Evolutionary conservation across 2,329 filamentous ascomycete genomes (phyloP), one percentile per base, ranked within the genome.

Genomic region (Microsporum canis): DNA sequence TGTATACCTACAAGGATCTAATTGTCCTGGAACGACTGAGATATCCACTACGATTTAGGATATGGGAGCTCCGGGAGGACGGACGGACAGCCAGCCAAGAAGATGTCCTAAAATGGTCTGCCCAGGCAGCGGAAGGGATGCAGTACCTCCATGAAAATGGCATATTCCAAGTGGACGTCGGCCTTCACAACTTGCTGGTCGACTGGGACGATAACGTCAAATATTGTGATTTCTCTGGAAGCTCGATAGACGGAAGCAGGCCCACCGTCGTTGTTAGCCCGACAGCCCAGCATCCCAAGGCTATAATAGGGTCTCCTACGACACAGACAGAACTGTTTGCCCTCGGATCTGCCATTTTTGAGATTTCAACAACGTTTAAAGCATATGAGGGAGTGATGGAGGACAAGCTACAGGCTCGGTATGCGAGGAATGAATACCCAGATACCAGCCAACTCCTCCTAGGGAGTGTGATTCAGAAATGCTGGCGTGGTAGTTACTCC

Each of bases 111-210:
- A 59, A 59, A 27, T 67, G 65, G 65, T 63, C 65, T 27, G 36
- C 14, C n/a, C 65, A 67, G 38, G 56, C 60, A 33, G 59, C 63
- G 12, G 43, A 63, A 60, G 65, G 49, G 8, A 57, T 66, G 6
- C 57, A 65, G 8, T 60, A 65, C 41, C 51, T 65, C 23, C 66
- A 67, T 58, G 58, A 49, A 12, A 47, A 60, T 14, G 47, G 58
- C 10, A 61, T 67, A n/a, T 59, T 65, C 27, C 64, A 66, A 53
- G 56, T 63, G 34, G 65, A 68, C 47, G 60, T 66, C 34, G 62
- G 64, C 41, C 27, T 59, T 27, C 65, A 64, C 27, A 68, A 67
- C 58, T 17, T 66, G 14, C 61, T 67, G 29, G 45, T 68, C 3
- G 66, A 66, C 51, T 41, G 57, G 31, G 23, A 60, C 33, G 63